Evolutionary conservation across 345 rosid genomes (phyloP), one percentile per base, ranked within the genome.

Genomic region (Citropsis articulata): DNA sequence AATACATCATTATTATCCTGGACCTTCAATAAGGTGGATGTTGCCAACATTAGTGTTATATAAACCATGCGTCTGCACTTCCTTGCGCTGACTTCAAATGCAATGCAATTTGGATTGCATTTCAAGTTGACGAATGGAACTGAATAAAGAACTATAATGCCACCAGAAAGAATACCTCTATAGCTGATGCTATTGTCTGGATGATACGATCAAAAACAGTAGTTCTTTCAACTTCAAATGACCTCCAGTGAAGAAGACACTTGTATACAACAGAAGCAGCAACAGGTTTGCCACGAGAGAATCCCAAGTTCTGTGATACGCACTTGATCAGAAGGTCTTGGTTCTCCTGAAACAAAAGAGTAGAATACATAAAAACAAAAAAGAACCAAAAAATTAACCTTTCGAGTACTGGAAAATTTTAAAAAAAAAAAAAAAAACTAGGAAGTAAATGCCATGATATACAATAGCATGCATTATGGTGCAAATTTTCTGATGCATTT

Each of bases 141-240:
- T 56, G 62, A 42, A 36, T 77, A 70, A 64, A 63, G 31, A 40
- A 42, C 1, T 42, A 25, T 59, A 53, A 72, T 38, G 64, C 22
- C 35, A 71, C 61, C 65, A 80, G 50, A 22, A 61, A 75, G 77
- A 78, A 84, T 84, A 95, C 98, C 82, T 95, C 98, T 64, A 93
- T 86, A 57, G 98, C 86, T 55, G 98, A 88, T 81, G 98, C 97
- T 85, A 95, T 91, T 79, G 98, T 89, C 82, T 95, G 98, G 83
- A 95, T 95, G 75, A 95, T 91, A 75, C 98, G 98, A 86, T 96
- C 98, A 90, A 96, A 94, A 79, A 96, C 91, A 69, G 82, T 86
- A 31, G 98, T 96, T 84, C 98, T 89, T 90, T 94, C 99, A 66
- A 89, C 98, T 88, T 96, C 99, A 88, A 96, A 94, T 81, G 98